Evolutionary conservation across 345 rosid species (phyloP), one percentile per base, ranked within the genome.

Genomic region (Nephelium lappaceum): DNA sequence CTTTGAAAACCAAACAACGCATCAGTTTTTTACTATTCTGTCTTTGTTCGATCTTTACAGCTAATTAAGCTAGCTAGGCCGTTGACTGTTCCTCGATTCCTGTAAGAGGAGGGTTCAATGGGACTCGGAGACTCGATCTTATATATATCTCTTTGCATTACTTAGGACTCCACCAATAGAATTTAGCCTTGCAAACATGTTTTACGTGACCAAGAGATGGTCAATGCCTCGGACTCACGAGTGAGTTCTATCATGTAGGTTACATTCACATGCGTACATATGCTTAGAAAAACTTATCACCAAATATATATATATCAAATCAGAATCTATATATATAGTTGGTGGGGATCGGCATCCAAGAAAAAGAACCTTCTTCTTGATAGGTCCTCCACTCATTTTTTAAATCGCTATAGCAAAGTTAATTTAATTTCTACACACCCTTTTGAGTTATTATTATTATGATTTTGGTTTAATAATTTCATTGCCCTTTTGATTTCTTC

Each of bases 321-420:
- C 38, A 77, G 64, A 55, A 74, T 69, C 68, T 3, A 18, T 11
- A 21, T 21, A 45, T 45, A 7, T 2, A 58, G 41, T 45, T 75
- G 79, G 73, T 45, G 79, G 79, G 73, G 53, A 77, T 73, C 69
- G 51, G 67, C 39, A 73, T 73, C 76, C 67, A 2, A 72, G 71
- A 16, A 65, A 72, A 58, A 60, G 71, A 79, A 79, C 68, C 77
- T 69, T 66, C 72, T 27, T 45, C 55, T 66, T 65, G 23, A 69
- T 67, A 41, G 73, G 67, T 66, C 58, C 67, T 27, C 16, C 47
- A 19, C 60, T 23, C 15, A 7, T 23, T 25, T 66, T 53, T 49
- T 49, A 49, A 57, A 57, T 7, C 24, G 19, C 21, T 57, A n/a
- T n/a, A 7, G n/a, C 10, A 6, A 57, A 57, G 24, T 57, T 21